These are phyloP conservation scores for Colletotrichum tofieldiae DNA, from an alignment of 2,329 filamentous ascomycete genomes.

Conservation along the genomic window DNA sequence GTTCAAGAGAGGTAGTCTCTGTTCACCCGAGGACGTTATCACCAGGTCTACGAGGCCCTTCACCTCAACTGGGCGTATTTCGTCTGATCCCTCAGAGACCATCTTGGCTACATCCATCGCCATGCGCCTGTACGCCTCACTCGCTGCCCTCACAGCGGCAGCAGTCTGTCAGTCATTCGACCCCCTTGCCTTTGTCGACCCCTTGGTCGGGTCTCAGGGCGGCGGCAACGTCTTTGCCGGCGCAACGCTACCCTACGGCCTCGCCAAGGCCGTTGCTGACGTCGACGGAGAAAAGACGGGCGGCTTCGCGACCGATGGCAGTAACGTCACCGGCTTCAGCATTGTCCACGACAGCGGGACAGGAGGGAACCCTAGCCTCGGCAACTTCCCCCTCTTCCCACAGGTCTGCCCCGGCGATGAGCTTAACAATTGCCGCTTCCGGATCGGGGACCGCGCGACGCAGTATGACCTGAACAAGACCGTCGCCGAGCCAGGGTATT, in stretches of 20 bases:
- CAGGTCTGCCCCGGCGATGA: conserved; percentile 61
- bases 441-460: conserved; percentile 62
- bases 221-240: conserved; percentile 73
- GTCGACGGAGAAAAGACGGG: conserved; percentile 63
- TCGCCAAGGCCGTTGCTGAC: conserved; percentile 71
- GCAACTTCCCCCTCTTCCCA: conserved; percentile 64
- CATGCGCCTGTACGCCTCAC: background rate
- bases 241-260: conserved; percentile 68
- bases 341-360: conserved; percentile 60
- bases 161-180: conserved; percentile 42
- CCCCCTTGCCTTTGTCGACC: conserved; percentile 52
- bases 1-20: background rate
- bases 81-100: background rate
- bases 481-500: conserved; percentile 69
- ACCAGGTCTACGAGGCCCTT: background rate
- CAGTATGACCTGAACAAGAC: conserved; percentile 57
- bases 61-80: background rate
- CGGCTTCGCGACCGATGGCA: conserved; percentile 63
- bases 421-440: conserved; percentile 71
- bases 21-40: background rate
- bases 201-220: conserved; percentile 69
- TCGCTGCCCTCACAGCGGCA: conserved; percentile 46
- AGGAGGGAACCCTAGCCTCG: conserved; percentile 52
- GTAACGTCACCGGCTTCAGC: conserved; percentile 67
- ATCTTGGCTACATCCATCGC: background rate